Conservation (phyloP, 2,329 filamentous ascomycete genomes). For the Hypoxylon rubiginosum region DNA sequence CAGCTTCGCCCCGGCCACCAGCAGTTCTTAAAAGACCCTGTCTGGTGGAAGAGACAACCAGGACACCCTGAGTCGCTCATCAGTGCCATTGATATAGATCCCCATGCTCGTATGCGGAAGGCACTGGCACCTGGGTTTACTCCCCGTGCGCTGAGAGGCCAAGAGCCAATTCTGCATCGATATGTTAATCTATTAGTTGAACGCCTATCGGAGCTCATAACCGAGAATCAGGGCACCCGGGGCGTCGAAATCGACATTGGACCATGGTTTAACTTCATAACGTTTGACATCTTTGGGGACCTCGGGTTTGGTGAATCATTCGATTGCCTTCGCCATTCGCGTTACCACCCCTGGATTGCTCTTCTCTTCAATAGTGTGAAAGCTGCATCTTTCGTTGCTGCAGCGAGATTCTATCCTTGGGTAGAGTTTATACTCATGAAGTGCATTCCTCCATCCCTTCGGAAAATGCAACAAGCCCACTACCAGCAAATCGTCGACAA, state of each 20-base stretch:
- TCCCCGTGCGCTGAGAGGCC: constrained; percentile 45
- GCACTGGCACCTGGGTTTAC: constrained; percentile 46
- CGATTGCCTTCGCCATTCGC: constrained; percentile 49
- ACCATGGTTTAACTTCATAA: constrained; percentile 50
- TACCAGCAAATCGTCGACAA: constrained; percentile 49
- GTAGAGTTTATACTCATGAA: constrained; percentile 39
- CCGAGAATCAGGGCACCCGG: not conserved
- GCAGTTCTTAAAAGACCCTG: constrained; percentile 48
- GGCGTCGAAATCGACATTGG: constrained; percentile 34
- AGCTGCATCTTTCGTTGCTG: constrained; percentile 39
- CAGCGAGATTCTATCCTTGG: constrained; percentile 44
- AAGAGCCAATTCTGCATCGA: constrained; percentile 48
- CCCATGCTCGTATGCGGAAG: constrained; percentile 45
- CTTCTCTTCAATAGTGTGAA: constrained; percentile 47
- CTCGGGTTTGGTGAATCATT: constrained; percentile 52
- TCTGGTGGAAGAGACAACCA: constrained; percentile 49
- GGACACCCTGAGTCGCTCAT: constrained; percentile 43
- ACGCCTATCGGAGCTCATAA: constrained; percentile 33
- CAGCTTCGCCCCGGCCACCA: constrained; percentile 31
- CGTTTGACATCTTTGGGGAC: constrained; percentile 56
- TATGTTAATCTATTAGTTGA: constrained; percentile 49
- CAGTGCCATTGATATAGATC: constrained; percentile 47
- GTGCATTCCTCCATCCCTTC: constrained; percentile 37
- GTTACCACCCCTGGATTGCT: constrained; percentile 47
- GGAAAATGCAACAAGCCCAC: constrained; percentile 42